phyloP scores from a whole-genome alignment of 2,329 filamentous ascomycete genomes.

The Botrytis fabae region DNA sequence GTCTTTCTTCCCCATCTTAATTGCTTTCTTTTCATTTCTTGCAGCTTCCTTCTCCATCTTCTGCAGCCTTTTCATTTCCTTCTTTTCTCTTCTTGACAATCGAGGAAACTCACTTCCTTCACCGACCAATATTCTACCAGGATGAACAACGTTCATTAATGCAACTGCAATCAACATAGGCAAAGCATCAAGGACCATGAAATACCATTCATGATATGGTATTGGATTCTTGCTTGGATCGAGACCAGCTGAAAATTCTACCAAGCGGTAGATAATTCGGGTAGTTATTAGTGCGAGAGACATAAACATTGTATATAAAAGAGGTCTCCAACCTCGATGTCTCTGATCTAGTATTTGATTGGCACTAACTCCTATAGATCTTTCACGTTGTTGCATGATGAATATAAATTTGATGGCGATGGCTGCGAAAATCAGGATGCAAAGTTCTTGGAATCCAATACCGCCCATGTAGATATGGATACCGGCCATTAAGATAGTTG shows the following conservation, averaged over 20 bases:
- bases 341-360: slow-evolving; percentile 38
- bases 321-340: slow-evolving; percentile 31
- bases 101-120: slow-evolving; percentile 46
- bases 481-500: slow-evolving; percentile 39
- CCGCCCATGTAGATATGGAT: slow-evolving; percentile 55
- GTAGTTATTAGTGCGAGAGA: slow-evolving; percentile 47
- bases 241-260: slow-evolving; percentile 54
- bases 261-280: slow-evolving; percentile 61
- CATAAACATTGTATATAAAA: slow-evolving; percentile 45
- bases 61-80: slow-evolving; percentile 46
- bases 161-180: slow-evolving; percentile 54
- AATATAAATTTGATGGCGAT: slow-evolving; percentile 46
- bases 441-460: slow-evolving; percentile 52
- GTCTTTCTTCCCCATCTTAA: slow-evolving; percentile 26
- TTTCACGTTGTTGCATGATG: slow-evolving; percentile 35
- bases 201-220: slow-evolving; percentile 53
- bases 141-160: slow-evolving; percentile 49
- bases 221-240: slow-evolving; percentile 44
- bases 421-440: slow-evolving; percentile 49
- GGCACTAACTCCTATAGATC: not conserved
- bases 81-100: slow-evolving; percentile 41
- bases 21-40: slow-evolving; percentile 36
- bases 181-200: slow-evolving; percentile 53
- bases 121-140: slow-evolving; percentile 49
- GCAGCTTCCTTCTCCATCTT: slow-evolving; percentile 1